Percentiles rank a stretch among this genome's conserved stretches.
Conservation (phyloP, 1,284 basidiomycete genomes). For the Pholiota adiposa region DNA sequence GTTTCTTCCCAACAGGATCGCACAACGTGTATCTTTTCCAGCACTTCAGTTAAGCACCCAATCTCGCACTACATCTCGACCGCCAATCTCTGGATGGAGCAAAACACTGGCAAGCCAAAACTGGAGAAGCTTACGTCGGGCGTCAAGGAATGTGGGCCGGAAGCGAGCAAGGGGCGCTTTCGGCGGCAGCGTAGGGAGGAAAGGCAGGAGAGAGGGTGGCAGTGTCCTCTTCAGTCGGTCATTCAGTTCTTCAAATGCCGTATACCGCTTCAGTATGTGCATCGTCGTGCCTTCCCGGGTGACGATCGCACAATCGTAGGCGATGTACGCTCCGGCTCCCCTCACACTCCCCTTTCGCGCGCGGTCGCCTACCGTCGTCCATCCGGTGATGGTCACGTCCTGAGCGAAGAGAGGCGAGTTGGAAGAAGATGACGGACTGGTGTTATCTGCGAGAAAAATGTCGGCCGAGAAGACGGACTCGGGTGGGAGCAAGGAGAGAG, state of each 20-base stretch:
- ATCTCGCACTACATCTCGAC: slow-evolving; percentile 57
- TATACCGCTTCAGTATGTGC: slow-evolving; percentile 73
- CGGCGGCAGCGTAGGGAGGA: slow-evolving; percentile 68
- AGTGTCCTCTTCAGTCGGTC: slow-evolving; percentile 52
- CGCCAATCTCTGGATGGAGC: slow-evolving; percentile 75
- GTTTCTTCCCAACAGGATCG: no score
- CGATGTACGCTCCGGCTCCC: slow-evolving; percentile 45
- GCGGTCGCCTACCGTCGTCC: slow-evolving; percentile 69
- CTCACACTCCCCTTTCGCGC: slow-evolving; percentile 2
- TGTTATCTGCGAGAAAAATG: slow-evolving; percentile 67
- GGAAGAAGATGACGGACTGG: slow-evolving; percentile 43
- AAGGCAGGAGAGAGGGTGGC: slow-evolving; percentile 52
- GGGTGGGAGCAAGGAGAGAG: slow-evolving; percentile 31
- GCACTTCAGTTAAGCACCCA: slow-evolving; percentile 62
- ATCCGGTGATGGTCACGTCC: slow-evolving; percentile 65
- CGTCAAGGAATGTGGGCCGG: slow-evolving; percentile 70
- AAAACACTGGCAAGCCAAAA: slow-evolving; percentile 71
- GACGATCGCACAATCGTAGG: slow-evolving; percentile 67
- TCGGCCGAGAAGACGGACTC: slow-evolving; percentile 65
- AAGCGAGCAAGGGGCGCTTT: slow-evolving; percentile 73
- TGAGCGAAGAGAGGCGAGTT: slow-evolving; percentile 52
- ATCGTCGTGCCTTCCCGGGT: slow-evolving; percentile 66
- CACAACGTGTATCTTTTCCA: no score
- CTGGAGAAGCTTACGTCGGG: slow-evolving; percentile 65
- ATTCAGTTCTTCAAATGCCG: slow-evolving; percentile 65